Percentiles rank a stretch among this genome's conserved stretches.
These are phyloP conservation scores for Phymatotrichopsis omnivora DNA, from an alignment of 2,329 filamentous ascomycete genomes.

Conservation along the genomic window DNA sequence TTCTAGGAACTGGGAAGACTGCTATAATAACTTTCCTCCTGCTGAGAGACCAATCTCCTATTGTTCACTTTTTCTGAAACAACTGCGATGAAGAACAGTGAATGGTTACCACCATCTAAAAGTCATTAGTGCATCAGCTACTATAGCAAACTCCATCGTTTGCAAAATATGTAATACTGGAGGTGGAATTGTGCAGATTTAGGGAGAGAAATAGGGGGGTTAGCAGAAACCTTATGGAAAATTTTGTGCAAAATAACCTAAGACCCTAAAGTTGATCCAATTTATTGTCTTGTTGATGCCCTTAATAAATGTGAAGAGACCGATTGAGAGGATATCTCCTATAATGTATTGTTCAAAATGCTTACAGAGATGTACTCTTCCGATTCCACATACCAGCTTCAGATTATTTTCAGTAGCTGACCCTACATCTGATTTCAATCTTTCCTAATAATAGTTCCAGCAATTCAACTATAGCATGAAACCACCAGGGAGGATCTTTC, in stretches of 20 bases:
- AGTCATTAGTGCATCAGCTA: conserved; percentile 7
- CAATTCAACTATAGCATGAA: background rate
- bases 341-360: background rate
- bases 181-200: background rate
- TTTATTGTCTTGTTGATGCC: conserved; percentile 11
- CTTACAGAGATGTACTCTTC: background rate
- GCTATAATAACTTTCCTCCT: conserved; percentile 2
- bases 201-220: background rate
- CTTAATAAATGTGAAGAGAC: conserved; percentile 9
- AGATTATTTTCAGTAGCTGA: conserved; percentile 4
- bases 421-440: conserved; percentile 2
- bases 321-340: background rate
- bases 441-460: background rate
- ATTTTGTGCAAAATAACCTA: conserved; percentile 1
- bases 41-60: background rate
- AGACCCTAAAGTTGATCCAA: background rate
- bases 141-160: background rate
- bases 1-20: conserved; percentile 10
- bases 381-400: background rate
- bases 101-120: conserved; percentile 1
- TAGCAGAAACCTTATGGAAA: background rate
- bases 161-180: conserved; percentile 3
- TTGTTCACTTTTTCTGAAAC: conserved; percentile 7
- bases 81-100: background rate
- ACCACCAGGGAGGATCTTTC: background rate